phyloP scores from a whole-genome alignment of 495 filamentous ascomycete genomes.

The Aspergillus bridgeri region DNA sequence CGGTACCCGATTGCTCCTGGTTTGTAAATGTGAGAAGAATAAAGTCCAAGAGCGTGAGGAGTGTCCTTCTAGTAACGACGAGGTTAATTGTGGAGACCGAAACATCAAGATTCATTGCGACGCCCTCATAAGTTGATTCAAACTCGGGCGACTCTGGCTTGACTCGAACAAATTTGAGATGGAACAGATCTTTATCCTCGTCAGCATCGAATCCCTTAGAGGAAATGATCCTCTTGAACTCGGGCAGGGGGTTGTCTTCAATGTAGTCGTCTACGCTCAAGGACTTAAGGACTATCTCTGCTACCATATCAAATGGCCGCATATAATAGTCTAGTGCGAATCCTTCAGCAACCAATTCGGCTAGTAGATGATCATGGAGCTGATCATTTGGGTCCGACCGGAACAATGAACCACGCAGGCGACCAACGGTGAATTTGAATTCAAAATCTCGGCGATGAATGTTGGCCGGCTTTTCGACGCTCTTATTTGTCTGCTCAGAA shows the following conservation, averaged over 20 bases:
- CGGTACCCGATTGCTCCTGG: conserved; percentile 47
- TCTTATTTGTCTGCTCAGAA: conserved; percentile 60
- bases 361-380: conserved; percentile 75
- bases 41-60: conserved; percentile 94
- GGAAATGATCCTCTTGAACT: conserved; percentile 94
- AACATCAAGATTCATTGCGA: conserved; percentile 89
- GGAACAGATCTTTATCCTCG: conserved; percentile 76
- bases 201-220: conserved; percentile 73
- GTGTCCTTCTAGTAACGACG: conserved; percentile 86
- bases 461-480: conserved; percentile 53
- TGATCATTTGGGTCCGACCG: conserved; percentile 76
- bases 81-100: conserved; percentile 93
- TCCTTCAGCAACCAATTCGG: conserved; percentile 85
- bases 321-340: conserved; percentile 86
- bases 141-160: conserved; percentile 92
- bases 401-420: conserved; percentile 86
- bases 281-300: conserved; percentile 81
- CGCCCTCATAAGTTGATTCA: conserved; percentile 82
- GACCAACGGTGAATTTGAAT: conserved; percentile 92
- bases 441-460: conserved; percentile 87
- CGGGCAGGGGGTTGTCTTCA: conserved; percentile 78
- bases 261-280: conserved; percentile 94
- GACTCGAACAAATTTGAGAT: conserved; percentile 83
- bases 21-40: conserved; percentile 91
- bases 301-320: conserved; percentile 85